Percentiles rank a stretch among this genome's conserved stretches.
These are phyloP conservation scores for Cercospora sojina DNA, from an alignment of 2,329 filamentous ascomycete species.

Conservation along the genomic window DNA sequence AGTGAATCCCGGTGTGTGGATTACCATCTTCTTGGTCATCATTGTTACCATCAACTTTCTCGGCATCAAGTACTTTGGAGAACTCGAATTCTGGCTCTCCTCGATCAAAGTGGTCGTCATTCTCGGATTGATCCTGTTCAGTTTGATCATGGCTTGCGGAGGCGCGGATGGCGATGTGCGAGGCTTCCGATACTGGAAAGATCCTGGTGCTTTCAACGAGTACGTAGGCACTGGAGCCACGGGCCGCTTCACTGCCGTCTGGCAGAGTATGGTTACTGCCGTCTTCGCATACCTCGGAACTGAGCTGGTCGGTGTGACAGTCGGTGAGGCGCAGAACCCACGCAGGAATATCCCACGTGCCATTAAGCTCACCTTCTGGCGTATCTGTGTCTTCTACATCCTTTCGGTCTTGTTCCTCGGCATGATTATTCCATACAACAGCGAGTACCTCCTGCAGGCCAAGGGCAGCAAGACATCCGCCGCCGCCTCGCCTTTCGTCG, in stretches of 20 bases:
- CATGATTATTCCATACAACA: constrained; percentile 74
- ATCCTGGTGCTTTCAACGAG: constrained; percentile 47
- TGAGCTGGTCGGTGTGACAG: constrained; percentile 74
- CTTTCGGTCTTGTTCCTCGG: constrained; percentile 71
- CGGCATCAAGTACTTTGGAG: constrained; percentile 61
- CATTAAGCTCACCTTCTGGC: constrained; percentile 78
- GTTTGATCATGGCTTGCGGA: constrained; percentile 36
- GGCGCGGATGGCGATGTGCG: constrained; percentile 35
- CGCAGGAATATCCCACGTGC: constrained; percentile 71
- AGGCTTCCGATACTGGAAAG: constrained; percentile 47
- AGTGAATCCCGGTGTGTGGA: constrained; percentile 57
- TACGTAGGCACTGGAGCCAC: constrained; percentile 39
- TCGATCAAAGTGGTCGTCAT: constrained; percentile 50
- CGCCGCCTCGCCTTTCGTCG: constrained; percentile 70
- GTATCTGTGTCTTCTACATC: constrained; percentile 78
- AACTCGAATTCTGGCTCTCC: constrained; percentile 52
- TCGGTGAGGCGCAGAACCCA: constrained; percentile 71
- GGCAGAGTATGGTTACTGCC: constrained; percentile 62
- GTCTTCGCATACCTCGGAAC: constrained; percentile 78
- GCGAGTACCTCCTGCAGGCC: constrained; percentile 58
- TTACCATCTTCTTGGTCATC: constrained; percentile 56
- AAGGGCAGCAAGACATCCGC: constrained; percentile 48
- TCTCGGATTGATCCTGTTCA: constrained; percentile 48
- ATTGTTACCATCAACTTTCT: constrained; percentile 50
- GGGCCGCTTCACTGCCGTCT: constrained; percentile 48